Base-by-base conservation (phyloP, 164 flowering plant species). In the Nelumbo lutea region DNA sequence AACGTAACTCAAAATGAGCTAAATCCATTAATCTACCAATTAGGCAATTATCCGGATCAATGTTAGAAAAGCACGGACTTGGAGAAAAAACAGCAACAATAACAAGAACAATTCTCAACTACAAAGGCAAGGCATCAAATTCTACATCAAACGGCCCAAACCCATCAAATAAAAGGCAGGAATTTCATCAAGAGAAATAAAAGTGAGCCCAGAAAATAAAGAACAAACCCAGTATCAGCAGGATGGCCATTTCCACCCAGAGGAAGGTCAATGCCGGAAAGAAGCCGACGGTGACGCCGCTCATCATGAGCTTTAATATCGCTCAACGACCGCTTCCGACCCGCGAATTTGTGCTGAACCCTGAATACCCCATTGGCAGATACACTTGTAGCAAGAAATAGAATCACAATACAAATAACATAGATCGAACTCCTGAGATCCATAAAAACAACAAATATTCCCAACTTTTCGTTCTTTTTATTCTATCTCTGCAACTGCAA, bases 231-330 rank as follows among this genome's bases (percentile, higher is more conserved):
- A 62, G 81, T 77, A 67, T 75, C 73, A 27, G 85, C 86, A 43
- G 91, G 88, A 27, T 87, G 86, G 62, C 93, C 87, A 60, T 77
- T 74, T 43, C 96, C 91, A 50, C 90, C 91, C 11, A 90, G 42
- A 38, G 90, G 87, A 9, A 90, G 78, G 78, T 90, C 93, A 70
- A 88, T 85, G 73, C 83, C 84, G 69, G 86, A 70, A 6, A 88
- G 82, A 62, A 88, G 68, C 3, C 82, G 80, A 38, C 81, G 79
- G 76, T 83, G 86, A 38, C 93, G 91, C 11, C 64, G 76, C 48
- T 47, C 59, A 63, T 88, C 96, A 76, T 90, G 90, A 5, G 83
- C 84, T 65, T 79, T 87, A 2, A 84, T 76, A 65, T 72, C 81
- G 56, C 44, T 59, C 11, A 90, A 77, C 0, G 87, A 74, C 3